Percentiles rank a stretch among this genome's conserved stretches.
Conservation (phyloP, 257 asterid genomes). For the Nyctanthes arbortristis region DNA sequence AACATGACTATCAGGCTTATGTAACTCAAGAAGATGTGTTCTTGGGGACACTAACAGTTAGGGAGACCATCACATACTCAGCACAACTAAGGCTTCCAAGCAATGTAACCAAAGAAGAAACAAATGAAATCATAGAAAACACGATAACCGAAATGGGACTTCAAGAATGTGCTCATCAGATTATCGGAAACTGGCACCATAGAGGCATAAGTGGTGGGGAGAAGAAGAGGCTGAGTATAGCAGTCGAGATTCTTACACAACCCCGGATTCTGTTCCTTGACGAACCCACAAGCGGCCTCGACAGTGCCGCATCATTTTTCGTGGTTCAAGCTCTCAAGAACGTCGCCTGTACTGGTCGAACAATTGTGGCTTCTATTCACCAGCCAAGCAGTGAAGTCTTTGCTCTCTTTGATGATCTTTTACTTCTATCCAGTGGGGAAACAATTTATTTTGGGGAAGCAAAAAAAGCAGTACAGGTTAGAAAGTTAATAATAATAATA, state of each 20-base stretch:
- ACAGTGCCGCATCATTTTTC: conserved; percentile 81
- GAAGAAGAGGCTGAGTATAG: conserved; percentile 87
- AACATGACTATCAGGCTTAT: conserved; percentile 57
- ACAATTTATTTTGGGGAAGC: conserved; percentile 79
- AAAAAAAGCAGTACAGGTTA: conserved; percentile 57
- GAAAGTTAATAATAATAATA: not conserved
- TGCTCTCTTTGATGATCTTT: conserved; percentile 75
- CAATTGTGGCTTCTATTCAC: conserved; percentile 78
- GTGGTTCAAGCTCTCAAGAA: conserved; percentile 68
- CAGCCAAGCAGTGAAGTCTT: conserved; percentile 98
- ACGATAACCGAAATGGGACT: conserved; percentile 74
- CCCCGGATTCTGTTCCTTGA: conserved; percentile 74
- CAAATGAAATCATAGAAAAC: conserved; percentile 40
- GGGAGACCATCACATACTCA: conserved; percentile 78
- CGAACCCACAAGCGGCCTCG: conserved; percentile 90
- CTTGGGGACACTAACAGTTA: conserved; percentile 80
- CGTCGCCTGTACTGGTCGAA: conserved; percentile 57
- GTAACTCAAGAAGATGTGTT: conserved; percentile 82
- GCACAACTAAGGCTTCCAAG: conserved; percentile 66
- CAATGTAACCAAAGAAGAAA: conserved; percentile 38
- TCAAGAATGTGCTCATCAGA: conserved; percentile 64
- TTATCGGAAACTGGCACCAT: conserved; percentile 88
- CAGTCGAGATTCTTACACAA: conserved; percentile 75
- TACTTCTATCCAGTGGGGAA: conserved; percentile 69
- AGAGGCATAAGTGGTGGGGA: conserved; percentile 97